Base-by-base conservation (phyloP, 495 filamentous ascomycete species). In the Corynascus novoguineensis region DNA sequence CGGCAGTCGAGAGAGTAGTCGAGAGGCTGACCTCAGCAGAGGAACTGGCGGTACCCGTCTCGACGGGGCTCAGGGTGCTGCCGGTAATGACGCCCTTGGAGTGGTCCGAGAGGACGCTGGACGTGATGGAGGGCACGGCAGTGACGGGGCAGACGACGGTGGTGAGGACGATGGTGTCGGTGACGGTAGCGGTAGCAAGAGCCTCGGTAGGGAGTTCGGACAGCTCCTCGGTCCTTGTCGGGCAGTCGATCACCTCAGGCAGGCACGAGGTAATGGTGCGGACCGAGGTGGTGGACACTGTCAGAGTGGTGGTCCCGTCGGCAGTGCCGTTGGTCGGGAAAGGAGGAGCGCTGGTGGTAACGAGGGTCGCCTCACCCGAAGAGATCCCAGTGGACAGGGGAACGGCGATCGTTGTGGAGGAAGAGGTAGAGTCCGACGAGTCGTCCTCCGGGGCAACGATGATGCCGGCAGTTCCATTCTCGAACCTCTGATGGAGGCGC, bases 201-300 rank as follows among this genome's bases (percentile, higher is more conserved):
- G 68, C 69, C 38, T 61, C 62, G 28, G 52, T 41, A 11, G 69
- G 69, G 27, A 73, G 56, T 31, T 47, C 49, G 34, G 64, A 31
- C 3, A 71, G 60, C 37, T 66, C 73, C 40, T 66, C 69, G 32
- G 73, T 66, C 58, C 68, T 65, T 46, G 69, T 79, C 5, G 84
- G 84, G 77, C 85, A 88, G 72, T 83, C 75, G 32, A 80, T 85
- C 44, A 87, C 76, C 14, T 77, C 83, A 9, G 84, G 64, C 28
- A 80, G 81, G 62, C 83, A 87, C 48, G 79, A 81, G 32, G 78
- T 85, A 63, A 86, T 76, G 17, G 84, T 86, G 53, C 80, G 69
- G 60, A 80, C 72, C 55, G 75, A 74, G 14, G 84, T 88, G 40
- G 78, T 72, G 60, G 78, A 78, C 29, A 78, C 71, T 50, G 75